Evolutionary conservation across 1,284 basidiomycete species (phyloP).

Genomic region (Trichosporon inkin): DNA sequence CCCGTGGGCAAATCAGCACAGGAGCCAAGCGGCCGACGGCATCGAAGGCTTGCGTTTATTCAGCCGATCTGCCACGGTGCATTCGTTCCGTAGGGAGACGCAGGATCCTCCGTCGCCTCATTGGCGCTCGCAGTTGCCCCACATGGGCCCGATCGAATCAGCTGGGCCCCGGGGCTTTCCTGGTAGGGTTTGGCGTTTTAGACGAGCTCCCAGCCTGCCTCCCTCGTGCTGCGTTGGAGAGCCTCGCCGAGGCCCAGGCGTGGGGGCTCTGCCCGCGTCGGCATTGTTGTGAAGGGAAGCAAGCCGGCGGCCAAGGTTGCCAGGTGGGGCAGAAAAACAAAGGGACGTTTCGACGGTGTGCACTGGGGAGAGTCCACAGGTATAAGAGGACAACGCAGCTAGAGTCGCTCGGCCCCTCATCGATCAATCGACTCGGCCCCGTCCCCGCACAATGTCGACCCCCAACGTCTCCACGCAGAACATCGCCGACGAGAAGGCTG

Average conservation of each 20-base stretch:
- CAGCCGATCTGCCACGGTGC: neutral
- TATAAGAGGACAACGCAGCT: neutral
- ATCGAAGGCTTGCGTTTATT: neutral
- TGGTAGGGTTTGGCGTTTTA: neutral
- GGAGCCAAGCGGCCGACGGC: neutral
- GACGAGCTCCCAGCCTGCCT: neutral
- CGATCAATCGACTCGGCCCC: neutral
- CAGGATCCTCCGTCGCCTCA: slow-evolving; percentile 1
- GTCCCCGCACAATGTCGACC: neutral
- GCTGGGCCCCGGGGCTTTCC: neutral
- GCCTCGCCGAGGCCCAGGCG: no score
- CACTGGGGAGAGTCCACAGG: no score
- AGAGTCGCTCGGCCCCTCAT: neutral
- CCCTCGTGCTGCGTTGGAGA: no score
- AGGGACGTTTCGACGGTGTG: no score
- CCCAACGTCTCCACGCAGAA: slow-evolving; percentile 1
- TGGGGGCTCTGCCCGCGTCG: neutral
- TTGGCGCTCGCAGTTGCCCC: neutral
- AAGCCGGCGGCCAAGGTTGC: neutral
- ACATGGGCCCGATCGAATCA: slow-evolving; percentile 7
- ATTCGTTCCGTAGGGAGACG: neutral
- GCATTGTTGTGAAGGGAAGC: neutral
- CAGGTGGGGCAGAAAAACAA: neutral
- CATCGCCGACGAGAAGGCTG: neutral
- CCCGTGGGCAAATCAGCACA: neutral